Evolutionary conservation across 108 stramenopile species (phyloP).

Genomic region (Hondaea fermentalgiana): DNA sequence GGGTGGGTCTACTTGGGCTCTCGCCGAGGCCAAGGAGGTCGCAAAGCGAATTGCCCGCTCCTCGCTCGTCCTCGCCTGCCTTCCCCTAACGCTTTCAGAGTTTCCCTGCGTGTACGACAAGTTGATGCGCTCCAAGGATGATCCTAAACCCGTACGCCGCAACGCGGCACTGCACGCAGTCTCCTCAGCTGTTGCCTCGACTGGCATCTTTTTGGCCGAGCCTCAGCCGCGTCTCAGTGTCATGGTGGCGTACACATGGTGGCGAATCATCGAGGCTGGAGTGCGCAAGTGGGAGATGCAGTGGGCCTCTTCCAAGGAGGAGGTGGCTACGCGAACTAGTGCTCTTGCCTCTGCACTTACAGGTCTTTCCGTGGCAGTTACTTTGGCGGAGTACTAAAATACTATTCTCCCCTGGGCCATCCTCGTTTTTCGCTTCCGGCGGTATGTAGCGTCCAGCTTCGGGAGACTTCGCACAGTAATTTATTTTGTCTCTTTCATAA

Average conservation of each 20-base stretch:
- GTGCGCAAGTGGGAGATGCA: neutral
- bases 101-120: slow-evolving; percentile 10
- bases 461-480: too few species aligned
- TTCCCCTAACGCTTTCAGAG: neutral
- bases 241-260: neutral
- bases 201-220: neutral
- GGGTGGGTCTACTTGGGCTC: neutral
- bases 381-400: too few species aligned
- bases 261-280: neutral
- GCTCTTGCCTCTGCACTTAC: too few species aligned
- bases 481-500: too few species aligned
- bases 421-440: too few species aligned
- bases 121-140: neutral
- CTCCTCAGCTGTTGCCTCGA: neutral
- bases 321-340: too few species aligned
- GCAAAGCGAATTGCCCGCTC: neutral
- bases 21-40: neutral
- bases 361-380: too few species aligned
- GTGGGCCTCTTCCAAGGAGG: too few species aligned
- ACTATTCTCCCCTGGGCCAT: too few species aligned
- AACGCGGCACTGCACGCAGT: neutral
- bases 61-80: neutral
- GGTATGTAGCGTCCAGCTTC: too few species aligned
- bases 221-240: neutral
- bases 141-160: neutral